phyloP scores from a whole-genome alignment of 2,329 filamentous ascomycete genomes.

The Penicillium frequentans region DNA sequence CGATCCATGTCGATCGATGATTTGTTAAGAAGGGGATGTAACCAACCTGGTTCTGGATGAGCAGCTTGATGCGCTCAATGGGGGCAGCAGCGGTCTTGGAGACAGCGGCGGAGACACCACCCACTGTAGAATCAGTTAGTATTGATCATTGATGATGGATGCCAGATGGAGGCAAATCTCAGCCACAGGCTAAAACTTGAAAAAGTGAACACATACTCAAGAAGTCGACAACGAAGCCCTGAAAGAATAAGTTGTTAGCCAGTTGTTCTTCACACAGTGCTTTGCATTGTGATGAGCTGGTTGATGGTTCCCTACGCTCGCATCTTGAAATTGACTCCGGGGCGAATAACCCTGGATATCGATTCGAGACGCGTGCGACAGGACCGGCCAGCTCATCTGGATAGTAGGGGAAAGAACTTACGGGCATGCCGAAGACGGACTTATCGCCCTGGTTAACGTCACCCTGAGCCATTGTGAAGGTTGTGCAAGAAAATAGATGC shows the following conservation, averaged over 20 bases:
- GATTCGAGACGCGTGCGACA: neutral
- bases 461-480: conserved; percentile 48
- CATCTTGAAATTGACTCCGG: neutral
- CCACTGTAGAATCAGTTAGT: conserved; percentile 68
- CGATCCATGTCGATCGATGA: neutral
- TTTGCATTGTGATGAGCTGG: neutral
- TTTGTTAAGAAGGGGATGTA: neutral
- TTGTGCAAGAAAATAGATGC: conserved; percentile 42
- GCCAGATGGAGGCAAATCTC: neutral
- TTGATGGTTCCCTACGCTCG: neutral
- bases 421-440: conserved; percentile 55
- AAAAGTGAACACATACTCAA: conserved; percentile 72
- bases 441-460: conserved; percentile 53
- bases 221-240: conserved; percentile 98
- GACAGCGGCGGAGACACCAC: conserved; percentile 99
- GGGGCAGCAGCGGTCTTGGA: conserved; percentile 99
- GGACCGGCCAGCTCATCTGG: conserved; percentile 5
- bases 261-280: neutral
- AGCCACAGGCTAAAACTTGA: neutral
- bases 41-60: conserved; percentile 99
- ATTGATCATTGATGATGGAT: neutral
- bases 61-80: conserved; percentile 99
- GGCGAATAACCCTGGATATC: neutral
- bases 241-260: conserved; percentile 30
- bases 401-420: conserved; percentile 33